These are phyloP conservation scores for Vaccinium corymbosum DNA, from an alignment of 148 eudicot species.

Conservation along the genomic window DNA sequence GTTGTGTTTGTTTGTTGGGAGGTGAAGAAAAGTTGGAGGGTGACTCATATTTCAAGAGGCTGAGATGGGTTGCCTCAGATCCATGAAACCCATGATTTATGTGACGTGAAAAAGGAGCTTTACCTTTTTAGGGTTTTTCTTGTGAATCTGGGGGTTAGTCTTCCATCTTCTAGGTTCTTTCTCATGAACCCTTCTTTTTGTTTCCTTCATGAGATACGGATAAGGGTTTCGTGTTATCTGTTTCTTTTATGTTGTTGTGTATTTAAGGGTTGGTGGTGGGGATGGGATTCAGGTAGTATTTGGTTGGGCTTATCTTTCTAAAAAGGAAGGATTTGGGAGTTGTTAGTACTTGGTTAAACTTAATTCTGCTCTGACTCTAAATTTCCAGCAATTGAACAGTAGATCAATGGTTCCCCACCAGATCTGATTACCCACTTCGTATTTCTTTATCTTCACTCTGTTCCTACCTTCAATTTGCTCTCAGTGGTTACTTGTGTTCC, in stretches of 20 bases:
- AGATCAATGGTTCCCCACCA: conserved; percentile 20
- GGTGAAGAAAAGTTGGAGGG: conserved; percentile 12
- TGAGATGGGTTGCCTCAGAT: conserved; percentile 43
- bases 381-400: conserved; percentile 15
- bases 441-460: conserved; percentile 8
- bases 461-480: conserved; percentile 5
- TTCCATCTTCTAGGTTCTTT: conserved; percentile 20
- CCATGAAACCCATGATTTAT: conserved; percentile 36
- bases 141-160: conserved; percentile 26
- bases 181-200: conserved; percentile 16
- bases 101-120: conserved; percentile 28
- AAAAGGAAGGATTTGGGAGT: conserved; percentile 14
- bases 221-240: conserved; percentile 33
- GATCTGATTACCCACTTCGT: conserved; percentile 25
- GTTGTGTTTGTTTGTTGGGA: conserved; percentile 20
- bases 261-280: conserved; percentile 37
- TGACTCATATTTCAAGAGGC: conserved; percentile 24
- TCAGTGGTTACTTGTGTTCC: conserved; percentile 1
- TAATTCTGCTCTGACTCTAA: conserved; percentile 5
- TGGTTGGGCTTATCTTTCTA: conserved; percentile 11
- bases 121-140: conserved; percentile 26
- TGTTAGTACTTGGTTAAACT: neutral
- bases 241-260: conserved; percentile 16
- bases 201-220: conserved; percentile 26
- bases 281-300: conserved; percentile 22